Conservation (phyloP, 2,329 filamentous ascomycete genomes). For the Penicillium sp. region DNA sequence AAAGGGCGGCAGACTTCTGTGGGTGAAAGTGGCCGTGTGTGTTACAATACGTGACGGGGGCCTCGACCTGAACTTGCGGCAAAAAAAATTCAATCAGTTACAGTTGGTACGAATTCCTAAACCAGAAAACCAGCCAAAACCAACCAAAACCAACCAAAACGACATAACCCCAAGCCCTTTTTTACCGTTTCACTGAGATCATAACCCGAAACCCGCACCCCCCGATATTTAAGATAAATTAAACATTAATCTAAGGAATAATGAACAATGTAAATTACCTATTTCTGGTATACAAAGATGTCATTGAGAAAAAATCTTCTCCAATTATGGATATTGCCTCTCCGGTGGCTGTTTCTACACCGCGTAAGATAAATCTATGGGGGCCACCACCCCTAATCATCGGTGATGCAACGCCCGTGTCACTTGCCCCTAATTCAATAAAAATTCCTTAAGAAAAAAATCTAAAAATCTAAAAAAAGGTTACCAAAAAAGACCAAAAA, state of each 20-base stretch:
- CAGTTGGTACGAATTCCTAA: background rate
- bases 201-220: constrained; percentile 6
- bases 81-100: background rate
- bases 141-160: background rate
- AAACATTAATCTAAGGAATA: background rate
- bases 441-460: constrained; percentile 18
- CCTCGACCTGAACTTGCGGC: constrained; percentile 38
- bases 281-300: background rate
- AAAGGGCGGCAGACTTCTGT: constrained; percentile 10
- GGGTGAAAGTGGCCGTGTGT: constrained; percentile 43
- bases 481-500: constrained; percentile 8
- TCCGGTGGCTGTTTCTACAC: background rate
- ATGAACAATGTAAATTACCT: background rate
- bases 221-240: background rate
- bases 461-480: constrained; percentile 1
- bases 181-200: background rate
- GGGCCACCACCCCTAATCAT: background rate
- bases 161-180: background rate
- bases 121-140: background rate
- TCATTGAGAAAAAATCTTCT: background rate
- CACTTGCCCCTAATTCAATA: constrained; percentile 8
- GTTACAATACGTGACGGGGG: constrained; percentile 45
- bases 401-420: constrained; percentile 26
- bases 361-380: background rate
- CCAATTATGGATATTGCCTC: background rate